Evolutionary conservation across 768 basidiomycete genomes (phyloP).

Genomic region (Pleurotus platypus): DNA sequence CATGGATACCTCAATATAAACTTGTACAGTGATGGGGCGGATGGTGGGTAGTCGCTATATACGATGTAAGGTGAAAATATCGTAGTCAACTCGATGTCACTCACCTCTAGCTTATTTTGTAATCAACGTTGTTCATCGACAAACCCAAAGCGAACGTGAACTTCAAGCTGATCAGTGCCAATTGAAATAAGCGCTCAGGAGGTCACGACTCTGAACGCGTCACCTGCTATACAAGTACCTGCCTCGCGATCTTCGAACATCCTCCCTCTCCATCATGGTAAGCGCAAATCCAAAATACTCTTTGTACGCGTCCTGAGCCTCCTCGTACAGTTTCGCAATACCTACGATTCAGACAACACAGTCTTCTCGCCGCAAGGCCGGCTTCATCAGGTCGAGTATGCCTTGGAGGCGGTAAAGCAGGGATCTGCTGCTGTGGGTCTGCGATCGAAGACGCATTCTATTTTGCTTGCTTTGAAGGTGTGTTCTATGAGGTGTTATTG

Average conservation of each 20-base stretch:
- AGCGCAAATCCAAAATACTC: constrained; percentile 1
- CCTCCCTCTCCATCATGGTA: constrained; percentile 30
- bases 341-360: constrained; percentile 98
- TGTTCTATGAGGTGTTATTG: constrained; percentile 12
- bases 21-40: no score
- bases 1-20: no score
- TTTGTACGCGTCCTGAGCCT: constrained; percentile 13
- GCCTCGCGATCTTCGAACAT: constrained; percentile 4
- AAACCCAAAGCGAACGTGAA: no score
- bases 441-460: constrained; percentile 91
- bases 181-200: no score
- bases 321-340: constrained; percentile 77
- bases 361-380: constrained; percentile 96
- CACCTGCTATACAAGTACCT: constrained; percentile 8
- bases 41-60: no score
- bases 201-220: constrained; percentile 11
- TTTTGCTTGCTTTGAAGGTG: constrained; percentile 92
- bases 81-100: no score
- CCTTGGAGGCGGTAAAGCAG: constrained; percentile 98
- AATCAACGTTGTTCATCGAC: no score
- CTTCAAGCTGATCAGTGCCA: no score
- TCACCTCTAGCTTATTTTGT: no score
- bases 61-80: no score
- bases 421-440: constrained; percentile 98
- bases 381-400: constrained; percentile 97